Evolutionary conservation across 2,329 filamentous ascomycete genomes (phyloP).

Genomic region (Eutypa lata): DNA sequence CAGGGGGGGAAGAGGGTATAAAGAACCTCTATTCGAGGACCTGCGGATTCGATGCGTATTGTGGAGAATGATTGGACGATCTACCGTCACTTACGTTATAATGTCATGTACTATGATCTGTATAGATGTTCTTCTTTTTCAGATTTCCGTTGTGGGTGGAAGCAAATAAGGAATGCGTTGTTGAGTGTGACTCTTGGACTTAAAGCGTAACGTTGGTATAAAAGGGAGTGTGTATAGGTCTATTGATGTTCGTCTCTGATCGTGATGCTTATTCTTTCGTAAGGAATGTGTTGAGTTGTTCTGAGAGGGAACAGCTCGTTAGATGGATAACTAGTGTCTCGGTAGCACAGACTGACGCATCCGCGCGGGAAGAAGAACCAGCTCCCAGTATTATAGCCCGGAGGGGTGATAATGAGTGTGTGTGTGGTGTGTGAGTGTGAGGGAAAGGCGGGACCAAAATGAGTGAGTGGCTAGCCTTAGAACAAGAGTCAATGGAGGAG

Average conservation of each 20-base stretch:
- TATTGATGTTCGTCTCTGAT: constrained; percentile 12
- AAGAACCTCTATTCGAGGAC: not conserved
- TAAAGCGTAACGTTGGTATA: constrained; percentile 38
- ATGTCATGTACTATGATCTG: constrained; percentile 31
- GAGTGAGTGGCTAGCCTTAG: constrained; percentile 44
- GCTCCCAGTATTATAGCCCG: constrained; percentile 49
- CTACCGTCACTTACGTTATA: constrained; percentile 38
- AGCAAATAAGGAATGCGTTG: constrained; percentile 34
- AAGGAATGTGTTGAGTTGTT: constrained; percentile 43
- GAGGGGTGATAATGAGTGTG: constrained; percentile 38
- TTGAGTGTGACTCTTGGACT: constrained; percentile 27
- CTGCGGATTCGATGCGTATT: constrained; percentile 32
- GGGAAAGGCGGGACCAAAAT: constrained; percentile 37
- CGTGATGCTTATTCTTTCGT: constrained; percentile 13
- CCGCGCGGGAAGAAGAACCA: constrained; percentile 49
- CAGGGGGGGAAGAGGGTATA: not conserved
- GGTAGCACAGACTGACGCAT: constrained; percentile 34
- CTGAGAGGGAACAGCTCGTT: constrained; percentile 41
- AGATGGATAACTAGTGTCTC: constrained; percentile 28
- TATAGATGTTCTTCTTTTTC: constrained; percentile 20
- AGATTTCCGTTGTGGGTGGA: constrained; percentile 26
- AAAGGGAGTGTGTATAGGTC: constrained; percentile 31
- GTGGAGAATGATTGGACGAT: constrained; percentile 31
- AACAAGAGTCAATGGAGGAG: constrained; percentile 36
- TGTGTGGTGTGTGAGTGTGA: constrained; percentile 25